A percentile compares a stretch with the other conserved stretches of the same genome.
Conservation (phyloP, 129 eudicot species). For the Calendula officinalis region DNA sequence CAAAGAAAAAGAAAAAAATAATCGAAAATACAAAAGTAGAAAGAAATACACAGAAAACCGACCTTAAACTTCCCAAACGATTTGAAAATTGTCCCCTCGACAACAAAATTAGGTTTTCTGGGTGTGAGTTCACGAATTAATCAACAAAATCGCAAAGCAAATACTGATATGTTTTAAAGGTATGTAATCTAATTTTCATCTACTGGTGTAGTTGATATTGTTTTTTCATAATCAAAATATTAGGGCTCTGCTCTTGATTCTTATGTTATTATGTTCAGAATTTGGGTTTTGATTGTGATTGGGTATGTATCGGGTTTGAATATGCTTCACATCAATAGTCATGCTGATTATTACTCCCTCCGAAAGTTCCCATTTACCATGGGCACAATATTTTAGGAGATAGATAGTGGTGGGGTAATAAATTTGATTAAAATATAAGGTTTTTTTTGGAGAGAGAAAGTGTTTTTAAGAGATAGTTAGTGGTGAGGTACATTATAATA, state of each 20-base stretch:
- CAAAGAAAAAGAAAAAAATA: neutral
- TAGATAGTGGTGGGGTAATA: too few species aligned
- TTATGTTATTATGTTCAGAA: neutral
- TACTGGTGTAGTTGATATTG: neutral
- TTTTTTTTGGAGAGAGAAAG: too few species aligned
- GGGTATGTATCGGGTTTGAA: neutral
- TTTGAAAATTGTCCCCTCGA: neutral
- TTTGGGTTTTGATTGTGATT: constrained; percentile 6
- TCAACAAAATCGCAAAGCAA: constrained; percentile 18
- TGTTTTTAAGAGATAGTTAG: too few species aligned
- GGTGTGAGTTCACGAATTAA: neutral
- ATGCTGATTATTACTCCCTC: too few species aligned
- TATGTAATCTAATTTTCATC: constrained; percentile 9
- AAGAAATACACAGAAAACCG: neutral
- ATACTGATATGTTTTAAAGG: constrained; percentile 12
- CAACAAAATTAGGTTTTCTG: neutral
- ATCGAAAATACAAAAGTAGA: neutral
- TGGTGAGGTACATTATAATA: too few species aligned
- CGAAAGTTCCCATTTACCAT: too few species aligned
- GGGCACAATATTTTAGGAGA: too few species aligned
- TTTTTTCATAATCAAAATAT: neutral
- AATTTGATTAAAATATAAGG: too few species aligned
- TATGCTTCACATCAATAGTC: neutral
- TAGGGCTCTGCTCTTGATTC: neutral
- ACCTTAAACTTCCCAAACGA: constrained; percentile 3